Evolutionary conservation across 2,329 filamentous ascomycete species (phyloP), one percentile per base, ranked within the genome.

Genomic region (Talaromyces funiculosus): DNA sequence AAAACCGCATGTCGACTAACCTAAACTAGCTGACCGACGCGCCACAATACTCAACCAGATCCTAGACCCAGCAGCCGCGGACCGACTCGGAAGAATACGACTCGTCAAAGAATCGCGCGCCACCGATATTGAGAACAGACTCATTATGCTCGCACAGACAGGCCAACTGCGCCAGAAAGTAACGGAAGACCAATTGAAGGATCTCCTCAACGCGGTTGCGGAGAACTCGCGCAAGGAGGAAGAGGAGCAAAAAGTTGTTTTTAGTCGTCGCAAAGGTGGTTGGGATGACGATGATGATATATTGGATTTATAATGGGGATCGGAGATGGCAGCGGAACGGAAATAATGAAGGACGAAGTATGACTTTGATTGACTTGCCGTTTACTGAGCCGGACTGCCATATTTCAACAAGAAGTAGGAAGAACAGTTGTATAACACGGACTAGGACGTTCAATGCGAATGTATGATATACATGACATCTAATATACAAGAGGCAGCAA

Each of bases 61-160:
- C 80, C 90, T 99, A 64, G 88, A 92, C 69, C 94, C 94, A 66
- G 91, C 93, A 71, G 94, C 94, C 18, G 90, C 91, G 63, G 94
- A 99, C 78, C 90, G 94, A 14, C 84, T 99, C 1, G 91, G 90
- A 61, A 90, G 94, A 66, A 97, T 99, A 78, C 89, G 93, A 35
- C 86, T 99, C 63, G 94, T 99, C 72, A 97, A 97, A 78, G 91
- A 92, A 73, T 87, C 88, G 68, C 90, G 94, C 69, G 94, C 94
- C 37, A 84, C 83, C 63, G 92, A 97, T 70, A 86, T 99, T 61
- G 94, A 99, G 80, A 92, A 95, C 81, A 80, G 93, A 55, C 84
- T 99, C 60, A 92, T 99, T 75, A 92, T 88, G 86, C 84, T 99
- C 61, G 93, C 94, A 61, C 86, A 92, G 70, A 85, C 87, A 24